phyloP scores from a whole-genome alignment of 305 asterid genomes.

The Plantago coronopus region DNA sequence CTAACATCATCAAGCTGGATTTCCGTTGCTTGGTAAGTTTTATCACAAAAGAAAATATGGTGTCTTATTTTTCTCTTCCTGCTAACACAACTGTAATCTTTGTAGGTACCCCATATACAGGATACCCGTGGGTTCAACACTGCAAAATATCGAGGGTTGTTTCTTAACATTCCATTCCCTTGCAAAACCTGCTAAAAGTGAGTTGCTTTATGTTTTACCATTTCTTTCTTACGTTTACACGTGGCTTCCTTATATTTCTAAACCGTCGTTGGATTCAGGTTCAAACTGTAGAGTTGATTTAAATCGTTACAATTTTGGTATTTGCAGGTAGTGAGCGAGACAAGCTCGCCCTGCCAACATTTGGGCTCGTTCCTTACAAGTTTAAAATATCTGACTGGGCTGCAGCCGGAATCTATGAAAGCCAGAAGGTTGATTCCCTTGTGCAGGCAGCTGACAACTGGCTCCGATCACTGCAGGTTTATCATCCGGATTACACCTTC shows the following conservation, averaged over 20 bases:
- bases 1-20: slow-evolving; percentile 80
- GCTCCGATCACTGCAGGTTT: slow-evolving; percentile 60
- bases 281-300: not conserved
- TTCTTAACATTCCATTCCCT: slow-evolving; percentile 84
- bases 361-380: slow-evolving; percentile 82
- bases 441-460: slow-evolving; percentile 66
- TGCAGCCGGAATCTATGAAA: slow-evolving; percentile 42
- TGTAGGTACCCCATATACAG: slow-evolving; percentile 89
- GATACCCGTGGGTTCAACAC: slow-evolving; percentile 84
- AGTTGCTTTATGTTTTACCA: slow-evolving; percentile 21
- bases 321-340: slow-evolving; percentile 33
- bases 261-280: not conserved
- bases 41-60: not conserved
- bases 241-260: not conserved
- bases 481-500: slow-evolving; percentile 70
- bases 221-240: not conserved
- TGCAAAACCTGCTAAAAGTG: slow-evolving; percentile 56
- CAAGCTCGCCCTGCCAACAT: slow-evolving; percentile 57
- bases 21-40: slow-evolving; percentile 85
- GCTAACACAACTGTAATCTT: slow-evolving; percentile 2
- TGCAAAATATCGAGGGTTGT: slow-evolving; percentile 80
- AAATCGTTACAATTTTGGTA: slow-evolving; percentile 22
- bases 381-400: slow-evolving; percentile 58
- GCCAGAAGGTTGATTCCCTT: slow-evolving; percentile 55
- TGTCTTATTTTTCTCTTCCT: not conserved